Evolutionary conservation across 208 protist genomes (phyloP).

Genomic region (Histomonas meleagridis): DNA sequence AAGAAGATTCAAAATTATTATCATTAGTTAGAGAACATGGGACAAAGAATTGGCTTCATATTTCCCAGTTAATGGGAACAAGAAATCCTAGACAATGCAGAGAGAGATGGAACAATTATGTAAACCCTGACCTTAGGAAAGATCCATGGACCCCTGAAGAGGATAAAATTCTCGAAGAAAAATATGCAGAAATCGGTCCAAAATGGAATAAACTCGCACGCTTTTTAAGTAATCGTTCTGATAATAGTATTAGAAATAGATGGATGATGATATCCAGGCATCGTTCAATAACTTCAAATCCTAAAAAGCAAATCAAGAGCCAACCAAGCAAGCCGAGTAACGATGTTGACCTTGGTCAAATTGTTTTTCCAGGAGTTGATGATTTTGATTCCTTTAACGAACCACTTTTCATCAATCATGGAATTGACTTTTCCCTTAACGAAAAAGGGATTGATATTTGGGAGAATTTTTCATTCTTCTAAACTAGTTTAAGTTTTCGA

Average conservation of each 20-base stretch:
- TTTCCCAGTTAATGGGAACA: neutral
- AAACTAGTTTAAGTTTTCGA: too few species aligned
- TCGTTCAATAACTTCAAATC: too few species aligned
- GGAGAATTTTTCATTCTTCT: too few species aligned
- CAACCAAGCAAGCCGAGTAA: too few species aligned
- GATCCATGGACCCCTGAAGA: neutral
- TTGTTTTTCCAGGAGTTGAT: too few species aligned
- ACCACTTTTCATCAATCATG: too few species aligned
- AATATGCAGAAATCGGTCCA: neutral
- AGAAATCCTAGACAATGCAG: neutral
- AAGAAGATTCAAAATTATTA: neutral
- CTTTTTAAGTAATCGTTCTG: neutral
- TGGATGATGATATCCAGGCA: slow-evolving; percentile 22
- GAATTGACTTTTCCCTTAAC: too few species aligned
- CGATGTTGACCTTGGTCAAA: too few species aligned
- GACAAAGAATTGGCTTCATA: neutral
- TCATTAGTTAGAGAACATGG: neutral
- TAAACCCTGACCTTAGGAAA: neutral
- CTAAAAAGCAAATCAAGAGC: too few species aligned
- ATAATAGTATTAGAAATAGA: slow-evolving; percentile 30
- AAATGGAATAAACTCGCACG: neutral
- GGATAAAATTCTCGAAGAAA: neutral
- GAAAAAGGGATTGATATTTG: too few species aligned
- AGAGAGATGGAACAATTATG: neutral
- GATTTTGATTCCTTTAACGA: too few species aligned